A percentile compares a stretch with the other conserved stretches of the same genome.
phyloP scores from a whole-genome alignment of 83 land plant species.

The Picea engelmannii region DNA sequence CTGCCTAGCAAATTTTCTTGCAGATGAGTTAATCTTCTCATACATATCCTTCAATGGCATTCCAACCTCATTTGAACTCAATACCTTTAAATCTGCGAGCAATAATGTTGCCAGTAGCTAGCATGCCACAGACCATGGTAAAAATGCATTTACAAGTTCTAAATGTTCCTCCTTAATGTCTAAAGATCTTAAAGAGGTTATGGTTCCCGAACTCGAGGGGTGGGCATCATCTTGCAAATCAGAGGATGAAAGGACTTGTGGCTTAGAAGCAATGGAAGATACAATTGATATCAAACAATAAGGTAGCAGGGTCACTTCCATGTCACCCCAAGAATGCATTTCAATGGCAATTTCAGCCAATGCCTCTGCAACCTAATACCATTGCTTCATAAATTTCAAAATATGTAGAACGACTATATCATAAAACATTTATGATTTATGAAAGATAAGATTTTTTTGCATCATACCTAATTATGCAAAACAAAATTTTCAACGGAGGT shows the following conservation, averaged over 20 bases:
- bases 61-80: slow-evolving; percentile 4
- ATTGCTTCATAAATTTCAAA: background rate
- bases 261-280: slow-evolving; percentile 28
- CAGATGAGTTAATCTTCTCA: slow-evolving; percentile 6
- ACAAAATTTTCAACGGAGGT: slow-evolving; percentile 7
- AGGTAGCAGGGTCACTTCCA: slow-evolving; percentile 42
- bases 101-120: slow-evolving; percentile 40
- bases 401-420: background rate
- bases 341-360: slow-evolving; percentile 28
- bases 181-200: background rate
- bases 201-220: background rate
- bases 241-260: background rate
- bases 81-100: slow-evolving; percentile 30
- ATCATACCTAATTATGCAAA: slow-evolving; percentile 25
- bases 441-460: background rate
- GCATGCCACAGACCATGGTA: slow-evolving; percentile 45
- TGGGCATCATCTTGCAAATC: background rate
- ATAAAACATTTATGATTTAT: background rate
- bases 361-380: slow-evolving; percentile 35
- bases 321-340: slow-evolving; percentile 31
- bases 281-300: slow-evolving; percentile 41
- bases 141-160: background rate
- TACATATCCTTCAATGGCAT: background rate
- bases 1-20: slow-evolving; percentile 39
- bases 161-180: background rate